phyloP scores from a whole-genome alignment of 768 basidiomycete genomes.

The Termitomyces titanicus region DNA sequence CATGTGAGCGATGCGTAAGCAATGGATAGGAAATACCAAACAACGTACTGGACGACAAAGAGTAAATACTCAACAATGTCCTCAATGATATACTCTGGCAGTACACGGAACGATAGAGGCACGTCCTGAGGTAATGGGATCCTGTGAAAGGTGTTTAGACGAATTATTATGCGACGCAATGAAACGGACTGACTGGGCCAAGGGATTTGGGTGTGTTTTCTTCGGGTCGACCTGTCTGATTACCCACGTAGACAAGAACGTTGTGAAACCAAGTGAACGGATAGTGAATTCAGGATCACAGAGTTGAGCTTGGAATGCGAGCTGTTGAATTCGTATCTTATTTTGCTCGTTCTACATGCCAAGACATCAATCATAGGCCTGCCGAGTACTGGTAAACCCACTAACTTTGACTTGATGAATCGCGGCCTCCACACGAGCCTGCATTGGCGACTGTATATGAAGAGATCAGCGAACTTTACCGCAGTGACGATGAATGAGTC shows the following conservation, averaged over 20 bases:
- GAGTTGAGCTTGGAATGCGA: constrained; percentile 83
- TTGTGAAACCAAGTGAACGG: constrained; percentile 78
- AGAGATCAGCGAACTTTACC: background rate
- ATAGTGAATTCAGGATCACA: constrained; percentile 82
- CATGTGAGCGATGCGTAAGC: constrained; percentile 16
- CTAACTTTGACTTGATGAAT: constrained; percentile 76
- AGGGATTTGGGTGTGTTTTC: constrained; percentile 68
- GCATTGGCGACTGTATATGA: constrained; percentile 53
- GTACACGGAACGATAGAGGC: constrained; percentile 77
- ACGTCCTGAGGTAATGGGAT: constrained; percentile 84
- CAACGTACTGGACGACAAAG: constrained; percentile 73
- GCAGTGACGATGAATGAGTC: background rate
- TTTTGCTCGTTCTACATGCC: constrained; percentile 58
- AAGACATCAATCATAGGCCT: background rate
- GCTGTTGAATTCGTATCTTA: constrained; percentile 66
- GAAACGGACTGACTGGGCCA: constrained; percentile 52
- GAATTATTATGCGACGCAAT: background rate
- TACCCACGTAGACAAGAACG: constrained; percentile 91
- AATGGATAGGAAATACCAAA: background rate
- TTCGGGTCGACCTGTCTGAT: constrained; percentile 85
- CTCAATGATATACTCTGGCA: constrained; percentile 94
- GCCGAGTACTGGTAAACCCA: background rate
- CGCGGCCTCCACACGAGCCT: constrained; percentile 73
- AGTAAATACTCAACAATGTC: constrained; percentile 89
- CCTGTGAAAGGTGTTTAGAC: constrained; percentile 36